Base-by-base conservation (phyloP, 2,329 filamentous ascomycete species). In the Septoria linicola region DNA sequence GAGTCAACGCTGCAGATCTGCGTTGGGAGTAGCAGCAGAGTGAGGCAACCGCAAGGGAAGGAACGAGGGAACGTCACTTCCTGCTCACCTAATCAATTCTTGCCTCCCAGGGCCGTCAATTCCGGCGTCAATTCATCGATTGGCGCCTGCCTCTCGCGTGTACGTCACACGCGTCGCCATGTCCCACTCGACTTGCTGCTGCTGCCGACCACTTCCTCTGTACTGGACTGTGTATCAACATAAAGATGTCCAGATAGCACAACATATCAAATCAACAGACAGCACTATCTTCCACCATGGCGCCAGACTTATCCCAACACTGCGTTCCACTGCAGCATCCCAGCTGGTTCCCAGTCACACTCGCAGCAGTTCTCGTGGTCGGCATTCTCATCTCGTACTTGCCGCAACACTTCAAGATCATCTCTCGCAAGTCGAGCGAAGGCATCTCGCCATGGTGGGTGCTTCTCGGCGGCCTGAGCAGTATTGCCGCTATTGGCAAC, bases 371-470 rank as follows among this genome's bases (percentile, higher is more conserved):
- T 63, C 89, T 97, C 61, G 78, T 97, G 55, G 68, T 95, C 62
- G 92, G 92, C 51, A 91, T 97, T 63, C 77, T 96, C 55, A 74
- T 95, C 52, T 97, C 92, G 27, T 99, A 99, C 73, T 80, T 97
- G 2, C 93, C 93, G 1, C 93, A 99, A 69, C 92, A 97, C 72
- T 81, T 87, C 69, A 89, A 93, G 65, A 97, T 99, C 72, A 88
- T 96, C 61, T 77, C 81, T 34, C 83, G 90, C 49, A 82, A 85
- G 55, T 93, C 89, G 11, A 95, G 92, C 17, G 92, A 95, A 69
- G 93, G 93, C 56, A 91, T 99, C 56, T 96, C 91, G 23, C 92
- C 93, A 7, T 93, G 92, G 71, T 99, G 96, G 67, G 84, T 99
- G 58, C 81, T 97, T 1, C 82, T 99, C n/a, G 93, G 93, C 54